phyloP scores from a whole-genome alignment of 441 rosid species.

The Gossypium laxum region DNA sequence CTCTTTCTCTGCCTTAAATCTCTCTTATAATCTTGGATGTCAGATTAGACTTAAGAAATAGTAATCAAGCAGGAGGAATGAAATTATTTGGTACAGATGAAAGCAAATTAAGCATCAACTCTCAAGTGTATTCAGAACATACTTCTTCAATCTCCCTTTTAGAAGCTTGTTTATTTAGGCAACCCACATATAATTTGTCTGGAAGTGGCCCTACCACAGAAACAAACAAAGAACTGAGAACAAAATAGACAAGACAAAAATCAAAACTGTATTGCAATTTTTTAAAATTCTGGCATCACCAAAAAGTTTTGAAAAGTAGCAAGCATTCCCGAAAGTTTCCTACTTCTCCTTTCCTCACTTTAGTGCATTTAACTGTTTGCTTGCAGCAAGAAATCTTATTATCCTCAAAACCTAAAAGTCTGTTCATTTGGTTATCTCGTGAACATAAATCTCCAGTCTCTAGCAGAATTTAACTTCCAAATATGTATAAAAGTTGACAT shows the following conservation, averaged over 20 bases:
- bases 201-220: slow-evolving; percentile 28
- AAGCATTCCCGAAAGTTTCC: neutral
- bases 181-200: slow-evolving; percentile 68
- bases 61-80: neutral
- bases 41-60: neutral
- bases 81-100: neutral
- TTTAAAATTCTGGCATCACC: neutral
- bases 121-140: slow-evolving; percentile 20
- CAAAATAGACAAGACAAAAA: neutral
- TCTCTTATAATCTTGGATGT: neutral
- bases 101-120: slow-evolving; percentile 5
- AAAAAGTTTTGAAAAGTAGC: neutral
- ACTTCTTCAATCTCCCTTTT: slow-evolving; percentile 64
- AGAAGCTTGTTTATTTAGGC: slow-evolving; percentile 57
- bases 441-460: neutral
- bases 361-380: slow-evolving; percentile 6
- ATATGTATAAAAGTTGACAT: neutral
- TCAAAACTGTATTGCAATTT: neutral
- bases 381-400: slow-evolving; percentile 4
- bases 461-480: neutral
- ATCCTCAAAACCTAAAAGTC: neutral
- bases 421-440: neutral
- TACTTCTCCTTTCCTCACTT: neutral
- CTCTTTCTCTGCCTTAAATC: neutral
- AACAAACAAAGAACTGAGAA: slow-evolving; percentile 11